Evolutionary conservation across 352 stramenopile species (phyloP), one percentile per base, ranked within the genome.

Genomic region (Pythium oligandrum): DNA sequence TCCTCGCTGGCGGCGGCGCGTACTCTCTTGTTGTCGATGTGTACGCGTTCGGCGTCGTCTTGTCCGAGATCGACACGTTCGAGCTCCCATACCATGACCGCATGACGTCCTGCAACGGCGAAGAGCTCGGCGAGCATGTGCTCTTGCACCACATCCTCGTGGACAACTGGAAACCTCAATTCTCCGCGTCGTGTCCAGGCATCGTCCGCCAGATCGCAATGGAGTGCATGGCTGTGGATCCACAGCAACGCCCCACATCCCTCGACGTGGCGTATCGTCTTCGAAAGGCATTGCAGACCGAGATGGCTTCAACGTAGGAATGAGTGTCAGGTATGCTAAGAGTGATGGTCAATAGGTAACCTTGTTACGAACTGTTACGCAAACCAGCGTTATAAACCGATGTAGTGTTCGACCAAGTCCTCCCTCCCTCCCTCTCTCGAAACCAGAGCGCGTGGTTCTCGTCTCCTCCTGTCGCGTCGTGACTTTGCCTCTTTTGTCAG

Each of bases 81-180:
- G 43, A 48, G 43, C 43, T 48, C 6, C 43, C 43, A 8, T 48
- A 30, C 43, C 43, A 48, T 31, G 43, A 48, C 9, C 43, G 43
- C 17, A 48, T 69, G 49, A 69, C 61, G 34, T 3, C 56, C 33
- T 47, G 30, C 31, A 46, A 57, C n/a, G 63, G 60, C 43, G 55
- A 68, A 34, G 56, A 55, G 11, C 55, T 72, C 9, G 73, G 56
- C 36, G 75, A 86, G 46, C 66, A 64, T 17, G 57, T 68, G 32
- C 33, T 86, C 39, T 61, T 86, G 17, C 75, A 75, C 45, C 72
- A 77, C 52, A 79, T 86, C 36, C 57, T 84, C 34, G 33, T 59
- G 5, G 66, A 84, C 7, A 64, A 61, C 6, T 82, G 75, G 70
- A 79, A 67, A 36, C 75, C 75, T 42, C 59, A 55, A 4, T 85